Base-by-base conservation (phyloP, 2,329 filamentous ascomycete genomes). In the Neocatenulostroma microsporum region DNA sequence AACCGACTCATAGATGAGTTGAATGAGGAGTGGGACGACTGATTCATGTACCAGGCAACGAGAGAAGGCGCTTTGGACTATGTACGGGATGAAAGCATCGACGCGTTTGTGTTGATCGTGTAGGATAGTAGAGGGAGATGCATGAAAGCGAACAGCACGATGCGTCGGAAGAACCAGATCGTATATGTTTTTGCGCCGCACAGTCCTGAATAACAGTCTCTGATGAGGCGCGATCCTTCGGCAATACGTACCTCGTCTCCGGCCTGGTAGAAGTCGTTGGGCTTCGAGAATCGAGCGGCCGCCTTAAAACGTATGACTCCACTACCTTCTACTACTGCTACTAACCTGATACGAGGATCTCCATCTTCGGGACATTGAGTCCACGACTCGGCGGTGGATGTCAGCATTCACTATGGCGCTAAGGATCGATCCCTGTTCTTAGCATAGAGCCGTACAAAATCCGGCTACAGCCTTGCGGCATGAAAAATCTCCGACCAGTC, bases 21-120 rank as follows among this genome's bases (percentile, higher is more conserved):
- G 41, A 91, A 96, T 54, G 89, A 96, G 61, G 88, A 95, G 58
- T 96, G 89, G 89, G 88, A 95, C 51, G 88, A 94, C 48, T 72
- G 41, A 57, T 19, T 12, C n/a, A 34, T 18, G 29, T 11, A 10
- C 17, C 20, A 17, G 15, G 28, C 25, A 4, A 12, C 4, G 4
- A 17, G 14, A 14, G 15, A 8, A 8, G 28, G 28, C 28, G 28
- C 19, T 30, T 7, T 25, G 8, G 23, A n/a, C 9, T 25, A 25
- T n/a, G n/a, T n/a, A 9, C n/a, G 8, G n/a, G 9, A 25, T 25
- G 9, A 9, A 27, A 14, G 25, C 5, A 8, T 7, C 8, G 21
- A 5, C 15, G 25, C 12, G 11, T 14, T 27, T 12, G 25, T 14
- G 25, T 5, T 5, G n/a, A 5, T 14, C 15, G 12, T 27, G n/a